phyloP scores from a whole-genome alignment of 2,329 filamentous ascomycete genomes.

The Blastomyces parvus region DNA sequence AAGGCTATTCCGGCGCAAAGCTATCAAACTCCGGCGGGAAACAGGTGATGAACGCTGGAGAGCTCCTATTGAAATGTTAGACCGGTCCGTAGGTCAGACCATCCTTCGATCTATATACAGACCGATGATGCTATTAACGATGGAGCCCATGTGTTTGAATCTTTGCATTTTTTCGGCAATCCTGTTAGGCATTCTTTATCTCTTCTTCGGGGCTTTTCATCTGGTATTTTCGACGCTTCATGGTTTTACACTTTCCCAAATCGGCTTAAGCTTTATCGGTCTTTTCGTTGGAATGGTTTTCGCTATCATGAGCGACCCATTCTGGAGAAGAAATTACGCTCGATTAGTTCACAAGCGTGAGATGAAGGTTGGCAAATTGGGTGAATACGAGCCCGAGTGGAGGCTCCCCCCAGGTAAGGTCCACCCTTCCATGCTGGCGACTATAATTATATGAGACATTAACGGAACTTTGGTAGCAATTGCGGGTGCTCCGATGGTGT shows the following conservation, averaged over 20 bases:
- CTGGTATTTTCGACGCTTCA: slow-evolving; percentile 67
- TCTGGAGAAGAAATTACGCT: slow-evolving; percentile 39
- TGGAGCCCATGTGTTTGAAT: slow-evolving; percentile 77
- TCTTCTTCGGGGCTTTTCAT: slow-evolving; percentile 84
- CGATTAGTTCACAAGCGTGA: slow-evolving; percentile 34
- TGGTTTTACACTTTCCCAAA: slow-evolving; percentile 67
- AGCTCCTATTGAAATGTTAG: slow-evolving; percentile 64
- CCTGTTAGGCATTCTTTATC: slow-evolving; percentile 76
- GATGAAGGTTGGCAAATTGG: slow-evolving; percentile 23
- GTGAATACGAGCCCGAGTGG: slow-evolving; percentile 71
- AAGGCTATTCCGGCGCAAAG: slow-evolving; percentile 60
- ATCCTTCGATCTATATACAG: slow-evolving; percentile 50
- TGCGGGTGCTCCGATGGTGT: slow-evolving; percentile 64
- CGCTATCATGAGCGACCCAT: slow-evolving; percentile 37
- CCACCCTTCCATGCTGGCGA: slow-evolving; percentile 20
- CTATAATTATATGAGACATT: background rate
- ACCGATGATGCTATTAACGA: slow-evolving; percentile 67
- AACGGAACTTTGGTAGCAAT: slow-evolving; percentile 39
- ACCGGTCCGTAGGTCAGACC: slow-evolving; percentile 56
- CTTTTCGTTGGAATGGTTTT: slow-evolving; percentile 40
- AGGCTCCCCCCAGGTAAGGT: slow-evolving; percentile 59
- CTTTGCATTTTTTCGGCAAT: slow-evolving; percentile 77
- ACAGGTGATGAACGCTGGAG: slow-evolving; percentile 70
- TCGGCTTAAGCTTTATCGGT: slow-evolving; percentile 65
- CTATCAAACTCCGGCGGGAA: slow-evolving; percentile 56